Conservation (phyloP, 371 early-diverging fungal genomes). For the Actinomucor elegans region DNA sequence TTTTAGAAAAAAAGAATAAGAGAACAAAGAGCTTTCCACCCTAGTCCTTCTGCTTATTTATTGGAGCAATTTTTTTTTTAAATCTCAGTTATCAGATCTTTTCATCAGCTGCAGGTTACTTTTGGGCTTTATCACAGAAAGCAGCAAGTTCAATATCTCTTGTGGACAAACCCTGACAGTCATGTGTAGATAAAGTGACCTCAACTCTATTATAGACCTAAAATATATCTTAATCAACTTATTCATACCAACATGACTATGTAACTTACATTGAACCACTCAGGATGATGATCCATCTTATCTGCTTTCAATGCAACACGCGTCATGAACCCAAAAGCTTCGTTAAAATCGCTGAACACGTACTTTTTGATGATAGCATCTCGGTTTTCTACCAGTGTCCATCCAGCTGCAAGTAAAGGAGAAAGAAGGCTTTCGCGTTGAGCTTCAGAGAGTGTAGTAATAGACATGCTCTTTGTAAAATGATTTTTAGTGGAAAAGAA, state of each 20-base stretch:
- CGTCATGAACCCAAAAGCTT: slow-evolving; percentile 95
- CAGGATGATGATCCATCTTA: slow-evolving; percentile 92
- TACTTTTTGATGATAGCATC: slow-evolving; percentile 85
- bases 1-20: background rate
- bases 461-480: slow-evolving; percentile 8
- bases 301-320: slow-evolving; percentile 90
- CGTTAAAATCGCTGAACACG: slow-evolving; percentile 78
- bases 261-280: slow-evolving; percentile 85
- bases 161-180: slow-evolving; percentile 78
- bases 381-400: slow-evolving; percentile 65
- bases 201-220: slow-evolving; percentile 90
- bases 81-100: background rate
- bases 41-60: background rate
- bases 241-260: background rate
- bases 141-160: slow-evolving; percentile 81
- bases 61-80: background rate
- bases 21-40: background rate
- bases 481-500: background rate
- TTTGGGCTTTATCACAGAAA: slow-evolving; percentile 57
- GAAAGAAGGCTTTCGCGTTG: slow-evolving; percentile 53
- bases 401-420: slow-evolving; percentile 57
- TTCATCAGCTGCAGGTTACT: background rate
- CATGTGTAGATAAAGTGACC: slow-evolving; percentile 88
- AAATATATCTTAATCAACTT: background rate
- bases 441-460: slow-evolving; percentile 13